Conservation (phyloP, 805 yeast genomes). For the Cyberlindnera maclurae region DNA sequence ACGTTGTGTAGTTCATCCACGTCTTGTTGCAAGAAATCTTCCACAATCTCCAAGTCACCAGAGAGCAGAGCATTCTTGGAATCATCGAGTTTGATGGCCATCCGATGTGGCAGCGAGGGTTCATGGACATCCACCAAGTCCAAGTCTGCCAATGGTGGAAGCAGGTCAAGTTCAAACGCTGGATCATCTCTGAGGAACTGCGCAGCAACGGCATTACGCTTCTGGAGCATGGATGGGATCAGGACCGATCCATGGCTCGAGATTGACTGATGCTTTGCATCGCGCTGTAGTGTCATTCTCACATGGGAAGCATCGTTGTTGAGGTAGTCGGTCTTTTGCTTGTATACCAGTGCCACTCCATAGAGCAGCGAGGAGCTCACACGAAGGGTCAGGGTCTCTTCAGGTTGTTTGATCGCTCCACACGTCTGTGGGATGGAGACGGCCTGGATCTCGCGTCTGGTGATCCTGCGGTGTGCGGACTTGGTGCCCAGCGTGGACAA, state of each 20-base stretch:
- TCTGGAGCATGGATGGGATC: slow-evolving; percentile 4
- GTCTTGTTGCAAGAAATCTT: neutral
- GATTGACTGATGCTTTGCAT: slow-evolving; percentile 8
- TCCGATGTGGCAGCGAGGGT: too few species aligned
- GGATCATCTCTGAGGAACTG: slow-evolving; percentile 31
- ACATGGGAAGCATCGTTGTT: slow-evolving; percentile 22
- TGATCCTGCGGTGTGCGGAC: slow-evolving; percentile 22
- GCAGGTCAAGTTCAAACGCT: slow-evolving; percentile 27
- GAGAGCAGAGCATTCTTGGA: slow-evolving; percentile 14
- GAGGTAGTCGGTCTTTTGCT: slow-evolving; percentile 41
- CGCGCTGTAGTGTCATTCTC: slow-evolving; percentile 21
- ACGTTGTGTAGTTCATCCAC: slow-evolving; percentile 11
- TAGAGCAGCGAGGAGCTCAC: slow-evolving; percentile 35
- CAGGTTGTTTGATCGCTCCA: slow-evolving; percentile 20
- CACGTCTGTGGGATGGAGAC: slow-evolving; percentile 40
- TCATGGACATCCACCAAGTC: slow-evolving; percentile 9
- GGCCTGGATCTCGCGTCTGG: slow-evolving; percentile 28
- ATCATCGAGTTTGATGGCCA: slow-evolving; percentile 14
- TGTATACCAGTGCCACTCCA: slow-evolving; percentile 41
- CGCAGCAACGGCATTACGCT: neutral
- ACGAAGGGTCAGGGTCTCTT: slow-evolving; percentile 22
- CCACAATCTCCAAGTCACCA: neutral
- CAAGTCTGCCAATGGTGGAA: slow-evolving; percentile 23
- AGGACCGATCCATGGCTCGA: slow-evolving; percentile 4
- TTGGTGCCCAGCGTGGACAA: slow-evolving; percentile 37